Evolutionary conservation across 1,284 basidiomycete genomes (phyloP), one percentile per base, ranked within the genome.

Genomic region (Apiotrichum veenhuisii): DNA sequence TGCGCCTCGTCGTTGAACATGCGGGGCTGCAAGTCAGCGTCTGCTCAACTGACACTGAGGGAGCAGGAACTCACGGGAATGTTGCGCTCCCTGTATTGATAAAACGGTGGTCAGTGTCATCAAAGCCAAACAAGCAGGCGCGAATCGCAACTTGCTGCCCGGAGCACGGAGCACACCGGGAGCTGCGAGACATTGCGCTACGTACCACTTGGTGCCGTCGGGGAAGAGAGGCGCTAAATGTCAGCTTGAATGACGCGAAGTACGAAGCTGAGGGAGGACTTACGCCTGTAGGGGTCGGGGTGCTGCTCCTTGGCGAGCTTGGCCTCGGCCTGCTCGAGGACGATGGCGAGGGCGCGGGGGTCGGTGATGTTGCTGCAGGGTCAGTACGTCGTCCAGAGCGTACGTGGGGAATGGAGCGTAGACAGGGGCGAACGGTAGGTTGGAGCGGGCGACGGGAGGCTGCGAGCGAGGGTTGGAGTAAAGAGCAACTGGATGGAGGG

Each of bases 241-340:
- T 57, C 61, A 23, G 62, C n/a, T 33, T 36, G n/a, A 14, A 30
- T 40, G 20, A 45, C 38, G 25, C 33, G 18, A 10, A 33, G 33
- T 78, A 78, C 72, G 15, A 3, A 18, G n/a, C 11, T 4, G 17
- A 33, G 9, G 43, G 42, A 40, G 23, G 27, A 82, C 85, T 79
- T 77, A 96, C 93, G 80, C 76, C 88, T 87, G 78, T 93, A 92
- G 50, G 93, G 93, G 77, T 96, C 93, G 14, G 92, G 93, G 75
- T 97, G 93, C 63, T 80, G 80, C 67, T 79, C 82, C 33, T 77
- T 77, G 17, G 84, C 86, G 30, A 96, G 80, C 30, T 84, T 78
- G 11, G 84, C 86, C 78, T 96, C 93, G 9, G 91, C 91, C 70
- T 86, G 84, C 70, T 86, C 84, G 41, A 97, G 78, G 54, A 96